Evolutionary conservation across 805 yeast species (phyloP).

Genomic region (Pichia nakasei): DNA sequence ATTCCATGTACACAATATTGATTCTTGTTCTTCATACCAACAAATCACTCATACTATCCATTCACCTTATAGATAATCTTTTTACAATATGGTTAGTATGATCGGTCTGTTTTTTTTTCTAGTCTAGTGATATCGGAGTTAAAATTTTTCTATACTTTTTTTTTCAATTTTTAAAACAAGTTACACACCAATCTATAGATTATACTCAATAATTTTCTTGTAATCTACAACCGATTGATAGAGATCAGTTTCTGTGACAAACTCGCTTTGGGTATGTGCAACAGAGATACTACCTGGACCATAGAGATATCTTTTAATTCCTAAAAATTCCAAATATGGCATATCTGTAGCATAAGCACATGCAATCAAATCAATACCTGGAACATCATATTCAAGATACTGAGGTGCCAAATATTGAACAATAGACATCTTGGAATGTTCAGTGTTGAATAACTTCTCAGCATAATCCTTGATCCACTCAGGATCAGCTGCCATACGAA

Average conservation of each 20-base stretch:
- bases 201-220: not conserved
- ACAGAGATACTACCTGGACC: slow-evolving; percentile 57
- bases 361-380: slow-evolving; percentile 44
- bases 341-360: slow-evolving; percentile 31
- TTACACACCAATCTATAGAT: not conserved
- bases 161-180: too few species aligned
- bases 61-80: too few species aligned
- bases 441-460: slow-evolving; percentile 26
- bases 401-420: slow-evolving; percentile 29
- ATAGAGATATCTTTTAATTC: slow-evolving; percentile 40
- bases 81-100: too few species aligned
- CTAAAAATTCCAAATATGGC: slow-evolving; percentile 29
- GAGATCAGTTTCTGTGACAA: slow-evolving; percentile 19
- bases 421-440: slow-evolving; percentile 13
- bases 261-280: slow-evolving; percentile 51
- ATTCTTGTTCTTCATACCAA: too few species aligned
- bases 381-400: slow-evolving; percentile 44
- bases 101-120: too few species aligned
- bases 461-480: slow-evolving; percentile 30
- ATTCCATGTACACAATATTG: slow-evolving; percentile 6
- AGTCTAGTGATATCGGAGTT: too few species aligned
- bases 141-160: too few species aligned
- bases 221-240: not conserved
- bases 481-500: slow-evolving; percentile 44
- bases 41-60: too few species aligned